phyloP scores from a whole-genome alignment of 2,329 filamentous ascomycete genomes.

The Epichloe typhina region DNA sequence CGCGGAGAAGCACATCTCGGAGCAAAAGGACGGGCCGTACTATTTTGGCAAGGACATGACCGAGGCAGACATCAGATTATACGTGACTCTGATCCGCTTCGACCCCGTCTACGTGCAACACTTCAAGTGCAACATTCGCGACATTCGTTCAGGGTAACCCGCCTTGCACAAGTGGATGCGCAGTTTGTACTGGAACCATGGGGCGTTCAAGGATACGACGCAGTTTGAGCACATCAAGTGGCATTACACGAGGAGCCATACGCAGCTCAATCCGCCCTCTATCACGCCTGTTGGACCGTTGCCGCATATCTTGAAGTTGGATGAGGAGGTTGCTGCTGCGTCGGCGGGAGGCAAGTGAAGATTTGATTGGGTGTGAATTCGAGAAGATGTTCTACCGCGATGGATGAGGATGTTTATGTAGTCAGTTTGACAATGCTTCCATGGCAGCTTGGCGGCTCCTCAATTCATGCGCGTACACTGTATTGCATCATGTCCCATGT shows the following conservation, averaged over 20 bases:
- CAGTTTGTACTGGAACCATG: constrained; percentile 69
- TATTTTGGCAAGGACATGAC: constrained; percentile 66
- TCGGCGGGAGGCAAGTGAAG: constrained; percentile 18
- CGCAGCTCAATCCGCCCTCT: constrained; percentile 51
- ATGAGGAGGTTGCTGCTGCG: constrained; percentile 62
- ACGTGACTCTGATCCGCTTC: constrained; percentile 59
- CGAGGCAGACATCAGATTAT: constrained; percentile 69
- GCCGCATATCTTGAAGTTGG: constrained; percentile 65
- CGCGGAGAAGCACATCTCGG: constrained; percentile 55
- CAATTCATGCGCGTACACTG: no score
- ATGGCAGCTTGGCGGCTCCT: no score
- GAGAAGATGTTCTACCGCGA: no score
- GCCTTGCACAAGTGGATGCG: constrained; percentile 69
- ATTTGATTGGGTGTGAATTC: not conserved
- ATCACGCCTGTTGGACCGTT: constrained; percentile 80
- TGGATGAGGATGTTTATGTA: no score
- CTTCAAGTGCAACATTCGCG: constrained; percentile 76
- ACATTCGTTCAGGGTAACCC: constrained; percentile 77
- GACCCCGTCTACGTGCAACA: constrained; percentile 76
- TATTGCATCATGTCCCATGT: no score
- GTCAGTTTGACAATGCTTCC: no score
- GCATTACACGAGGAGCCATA: constrained; percentile 49
- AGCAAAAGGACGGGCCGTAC: constrained; percentile 42
- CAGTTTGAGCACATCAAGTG: constrained; percentile 93
- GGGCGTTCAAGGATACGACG: constrained; percentile 70